Evolutionary conservation across 768 basidiomycete species (phyloP), one percentile per base, ranked within the genome.

Genomic region (Boletus subcaerulescens): DNA sequence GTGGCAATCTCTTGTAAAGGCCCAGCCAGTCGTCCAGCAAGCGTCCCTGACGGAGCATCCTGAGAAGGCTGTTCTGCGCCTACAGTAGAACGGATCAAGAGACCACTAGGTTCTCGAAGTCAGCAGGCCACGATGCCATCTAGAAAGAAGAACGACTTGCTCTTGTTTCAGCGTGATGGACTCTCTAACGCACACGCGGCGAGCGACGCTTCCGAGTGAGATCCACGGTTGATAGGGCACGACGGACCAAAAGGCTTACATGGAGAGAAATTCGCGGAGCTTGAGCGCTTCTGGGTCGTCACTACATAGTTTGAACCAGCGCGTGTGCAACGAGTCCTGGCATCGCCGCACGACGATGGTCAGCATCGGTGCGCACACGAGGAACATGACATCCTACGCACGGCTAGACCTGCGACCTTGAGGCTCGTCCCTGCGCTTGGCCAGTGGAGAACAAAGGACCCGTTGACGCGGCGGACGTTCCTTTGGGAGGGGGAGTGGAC

Each of bases 401-500:
- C 61, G 41, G 29, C 22, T 10, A 40, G n/a, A 24, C 40, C 52
- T 0, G 24, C 33, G 20, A 45, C 40, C 32, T 56, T 62, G 40
- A 29, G 32, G 35, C 42, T 55, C 24, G 35, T 53, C 11, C 36
- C 46, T 2, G 58, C 56, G 1, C 24, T 44, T 3, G 67, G 64
- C 70, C 69, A 71, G 35, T 45, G 59, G n/a, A 70, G 58, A 35
- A 70, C 36, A 45, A 70, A 65, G 10, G 59, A 55, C 0, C 63
- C 65, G 3, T 49, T 15, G 44, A 54, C 45, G 13, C 59, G 65
- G 1, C 20, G 55, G n/a, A 70, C 60, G 54, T 70, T 70, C 50
- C 46, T 71, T 17, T 66, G 58, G 20, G 67, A 60, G 0, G 68
- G 70, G 0, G 56, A 61, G 44, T 71, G 68, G 2, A 67, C 70